Evolutionary conservation across 148 eudicot species (phyloP), one percentile per base, ranked within the genome.

Genomic region (Beta vulgaris): DNA sequence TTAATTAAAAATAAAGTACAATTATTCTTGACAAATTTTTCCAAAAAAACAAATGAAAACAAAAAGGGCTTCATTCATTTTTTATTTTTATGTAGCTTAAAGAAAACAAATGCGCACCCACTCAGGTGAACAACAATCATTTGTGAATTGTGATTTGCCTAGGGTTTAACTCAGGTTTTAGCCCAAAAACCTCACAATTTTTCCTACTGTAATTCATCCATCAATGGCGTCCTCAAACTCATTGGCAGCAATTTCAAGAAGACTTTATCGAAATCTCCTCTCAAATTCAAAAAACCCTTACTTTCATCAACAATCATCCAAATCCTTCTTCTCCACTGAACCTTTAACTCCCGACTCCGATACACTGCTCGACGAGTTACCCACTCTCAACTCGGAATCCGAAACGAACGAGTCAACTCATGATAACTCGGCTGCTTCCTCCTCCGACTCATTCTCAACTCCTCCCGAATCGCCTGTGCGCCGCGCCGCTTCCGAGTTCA

Each of bases 241-340:
- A 37, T 4, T 80, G 25, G 58, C 71, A 21, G 16, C 75, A 1
- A 62, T 80, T 49, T 61, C 79, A 0, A 69, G 79, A 63, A 63
- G 9, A 62, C 32, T 80, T 4, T 53, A 67, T 35, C 72, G 49
- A 49, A 29, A 14, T 31, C 44, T 75, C 55, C 29, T 75, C 62
- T 75, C 79, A 37, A 53, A 49, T 29, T 69, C 59, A 32, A 79
- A 68, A 74, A 54, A 40, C 15, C 49, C 18, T 55, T 64, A 28
- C 34, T 34, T 42, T 9, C 31, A 36, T 32, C 28, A 21, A 31
- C 28, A 53, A 16, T 64, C 82, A 77, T 37, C 82, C 55, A 77
- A 74, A 43, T 69, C 58, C 18, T 76, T 76, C 21, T 86, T 84
- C 62, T 80, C 90, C n/a, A 42, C 89, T 12, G 83, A 78, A 29